Base-by-base conservation (phyloP, 805 yeast species). In the Starmera pachycereana region DNA sequence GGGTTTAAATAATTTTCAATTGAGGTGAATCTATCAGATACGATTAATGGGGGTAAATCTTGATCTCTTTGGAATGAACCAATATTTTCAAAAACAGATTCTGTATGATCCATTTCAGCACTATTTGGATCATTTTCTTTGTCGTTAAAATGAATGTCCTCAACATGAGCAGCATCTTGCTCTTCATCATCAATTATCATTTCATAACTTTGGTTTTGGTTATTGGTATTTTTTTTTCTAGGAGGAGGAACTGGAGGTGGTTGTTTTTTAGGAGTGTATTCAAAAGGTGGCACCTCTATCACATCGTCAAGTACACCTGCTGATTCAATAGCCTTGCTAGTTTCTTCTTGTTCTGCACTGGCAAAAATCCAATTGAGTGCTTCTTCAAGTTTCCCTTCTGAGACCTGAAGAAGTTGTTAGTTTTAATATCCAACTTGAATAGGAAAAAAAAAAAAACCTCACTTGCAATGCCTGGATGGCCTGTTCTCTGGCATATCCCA, bases 1-100 rank as follows among this genome's bases (percentile, higher is more conserved):
- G 75, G 67, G 4, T 68, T 66, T 47, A 69, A 52, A 44, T 65
- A 63, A 16, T 65, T 61, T 44, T 67, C 73, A 32, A 61, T 48
- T 6, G 53, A 42, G 3, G 56, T 63, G 8, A 54, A 44, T 19
- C 51, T 47, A 8, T 50, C 44, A 1, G 72, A 71, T 36, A 68
- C 47, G 12, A 68, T 40, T 3, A 66, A 56, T 0, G 65, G 32
- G 2, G 32, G 32, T 13, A 5, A 9, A 13, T 12, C n/a, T 30
- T 33, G n/a, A 10, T 13, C 35, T 33, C 22, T 33, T 33, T 33
- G 22, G 6, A 33, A 30, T n/a, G 32, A 12, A 30, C 14, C n/a
- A 12, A 32, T 25, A 9, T 32, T 18, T 32, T 32, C 18, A 32
- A 12, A 32, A 32, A 32, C 35, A 13, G 12, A 22, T 22, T 22